Evolutionary conservation across 805 yeast species (phyloP).

Genomic region (Middelhovenomyces tepae): DNA sequence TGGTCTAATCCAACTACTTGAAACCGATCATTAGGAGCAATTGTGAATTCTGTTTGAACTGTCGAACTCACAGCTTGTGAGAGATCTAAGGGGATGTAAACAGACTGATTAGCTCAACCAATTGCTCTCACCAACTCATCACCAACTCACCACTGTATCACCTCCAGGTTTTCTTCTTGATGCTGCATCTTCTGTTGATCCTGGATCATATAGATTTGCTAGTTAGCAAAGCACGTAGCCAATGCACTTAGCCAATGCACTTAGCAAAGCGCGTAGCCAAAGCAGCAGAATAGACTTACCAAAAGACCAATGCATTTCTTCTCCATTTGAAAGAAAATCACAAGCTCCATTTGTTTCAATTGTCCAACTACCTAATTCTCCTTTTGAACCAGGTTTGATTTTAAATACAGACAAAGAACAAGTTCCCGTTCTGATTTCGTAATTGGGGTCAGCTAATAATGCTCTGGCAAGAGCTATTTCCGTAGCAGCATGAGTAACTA

Average conservation of each 20-base stretch:
- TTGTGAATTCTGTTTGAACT: constrained; percentile 7
- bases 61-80: constrained; percentile 12
- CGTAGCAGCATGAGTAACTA: constrained; percentile 92
- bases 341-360: constrained; percentile 64
- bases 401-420: constrained; percentile 60
- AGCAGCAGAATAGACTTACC: constrained; percentile 27
- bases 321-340: constrained; percentile 63
- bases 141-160: neutral
- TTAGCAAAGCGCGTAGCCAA: neutral
- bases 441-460: constrained; percentile 43
- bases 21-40: constrained; percentile 35
- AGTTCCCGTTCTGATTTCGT: constrained; percentile 65
- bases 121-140: neutral
- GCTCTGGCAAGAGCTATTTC: constrained; percentile 83
- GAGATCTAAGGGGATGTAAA: constrained; percentile 47
- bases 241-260: neutral
- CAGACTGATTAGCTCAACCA: constrained; percentile 23
- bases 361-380: constrained; percentile 42
- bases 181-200: constrained; percentile 72
- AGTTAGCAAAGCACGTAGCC: neutral
- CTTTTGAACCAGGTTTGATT: constrained; percentile 17
- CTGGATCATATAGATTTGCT: constrained; percentile 64
- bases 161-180: constrained; percentile 15
- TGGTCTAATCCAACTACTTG: constrained; percentile 50
- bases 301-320: constrained; percentile 93